Base-by-base conservation (phyloP, 805 yeast species). In the Starmerella khaoyaiensis region DNA sequence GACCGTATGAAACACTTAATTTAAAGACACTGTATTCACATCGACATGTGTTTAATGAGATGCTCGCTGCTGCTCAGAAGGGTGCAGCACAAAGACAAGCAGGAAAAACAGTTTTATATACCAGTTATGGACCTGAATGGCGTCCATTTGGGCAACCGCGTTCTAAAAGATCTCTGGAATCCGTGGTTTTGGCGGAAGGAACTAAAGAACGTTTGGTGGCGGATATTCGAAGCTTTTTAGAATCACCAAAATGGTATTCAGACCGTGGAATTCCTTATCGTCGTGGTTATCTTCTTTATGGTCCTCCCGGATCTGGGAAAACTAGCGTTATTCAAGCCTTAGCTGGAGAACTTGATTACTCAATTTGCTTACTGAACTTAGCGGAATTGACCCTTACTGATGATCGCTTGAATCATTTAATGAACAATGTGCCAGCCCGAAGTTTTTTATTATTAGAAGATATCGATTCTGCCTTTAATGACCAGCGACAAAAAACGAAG, bases 111-210 rank as follows among this genome's bases (percentile, higher is more conserved):
- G 97, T 90, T 6, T 62, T 90, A 4, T 90, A 72, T 57, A 82
- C 95, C 4, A 79, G 94, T 9, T 87, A 90, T 82, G 98, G 97
- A 1, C 94, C 94, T 21, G 98, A 90, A 54, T 90, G 98, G 98
- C 68, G 97, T 52, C 94, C 94, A 4, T 90, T 90, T 63, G 98
- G 98, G 2, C 86, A 77, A 55, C 97, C 98, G 1, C 69, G 95
- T 45, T 77, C 76, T 50, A 87, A 87, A 60, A 67, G 98, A 49
- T 60, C 78, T 20, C 60, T 87, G 26, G 87, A 79, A 4, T 79
- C 93, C 6, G 98, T 90, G 12, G 75, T 90, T 19, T 62, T 90
- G 36, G 97, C 84, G 56, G 57, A 67, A 18, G 84, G 81, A 2
- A 65, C 90, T 35, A 74, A 74, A 42, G 80, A 78, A 40, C 48